Evolutionary conservation across 2,329 filamentous ascomycete species (phyloP), one percentile per base, ranked within the genome.

Genomic region (Colletotrichum musae): DNA sequence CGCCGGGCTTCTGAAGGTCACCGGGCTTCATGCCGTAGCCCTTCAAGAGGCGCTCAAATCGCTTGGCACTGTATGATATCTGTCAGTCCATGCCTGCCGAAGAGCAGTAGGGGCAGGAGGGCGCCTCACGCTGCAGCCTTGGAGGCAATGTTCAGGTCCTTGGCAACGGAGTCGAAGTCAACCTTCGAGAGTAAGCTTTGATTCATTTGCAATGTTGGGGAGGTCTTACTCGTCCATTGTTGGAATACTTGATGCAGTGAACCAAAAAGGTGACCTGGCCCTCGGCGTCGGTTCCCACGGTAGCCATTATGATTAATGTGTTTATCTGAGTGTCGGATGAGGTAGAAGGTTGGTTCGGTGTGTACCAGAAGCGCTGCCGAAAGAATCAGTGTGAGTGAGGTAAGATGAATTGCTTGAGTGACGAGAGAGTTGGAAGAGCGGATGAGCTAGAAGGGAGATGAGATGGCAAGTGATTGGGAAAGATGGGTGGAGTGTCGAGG

Each of bases 61-160:
- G 83, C 79, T 93, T 93, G 71, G 89, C 87, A 1, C 91, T 93
- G 74, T 70, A 15, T 16, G 16, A 26, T 7, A 36, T 15, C 6
- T 45, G 39, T 39, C 16, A 45, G 26, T 57, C 21, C 10, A 36
- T 10, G 54, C 67, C 32, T 65, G 9, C 9, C 24, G 1, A 18
- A 9, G 2, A 24, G n/a, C 54, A 5, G 41, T 2, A 1, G 12
- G 3, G 7, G 5, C 7, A 1, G 2, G 9, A 9, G 2, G 26
- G 13, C 10, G 18, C 87, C 91, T 85, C 86, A 93, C 92, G 91
- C 91, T 24, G 92, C 92, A 15, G 87, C 90, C 79, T 92, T 92
- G 78, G 81, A 84, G 41, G 91, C 84, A 45, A 93, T 91, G 24
- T 78, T 80, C 50, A 90, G 88, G 73, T 93, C 90, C 16, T 84